A percentile compares a stretch with the other conserved stretches of the same genome.
Evolutionary conservation across 2,329 filamentous ascomycete species (phyloP).

Genomic region (Teratosphaeria viscida): DNA sequence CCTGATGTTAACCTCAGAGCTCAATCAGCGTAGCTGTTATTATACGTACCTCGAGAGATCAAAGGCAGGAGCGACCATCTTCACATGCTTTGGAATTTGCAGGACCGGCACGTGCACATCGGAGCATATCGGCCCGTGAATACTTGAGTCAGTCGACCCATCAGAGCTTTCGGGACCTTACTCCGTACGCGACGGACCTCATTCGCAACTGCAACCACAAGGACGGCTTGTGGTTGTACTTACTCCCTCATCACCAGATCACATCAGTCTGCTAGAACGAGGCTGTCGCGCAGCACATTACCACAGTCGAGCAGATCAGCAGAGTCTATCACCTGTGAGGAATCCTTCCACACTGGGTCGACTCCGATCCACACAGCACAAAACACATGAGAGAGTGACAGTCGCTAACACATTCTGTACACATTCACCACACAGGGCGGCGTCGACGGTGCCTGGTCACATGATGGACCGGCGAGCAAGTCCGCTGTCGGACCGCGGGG

Average conservation of each 20-base stretch:
- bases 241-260: neutral
- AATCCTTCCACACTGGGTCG: constrained; percentile 16
- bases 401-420: constrained; percentile 17
- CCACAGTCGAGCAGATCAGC: neutral
- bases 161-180: neutral
- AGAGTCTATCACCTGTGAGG: constrained; percentile 3
- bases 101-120: neutral
- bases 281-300: neutral
- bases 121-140: neutral
- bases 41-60: neutral
- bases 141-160: neutral
- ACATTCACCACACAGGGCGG: constrained; percentile 14
- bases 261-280: neutral
- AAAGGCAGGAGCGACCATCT: neutral
- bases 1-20: neutral
- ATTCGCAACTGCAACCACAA: neutral
- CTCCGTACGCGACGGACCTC: neutral
- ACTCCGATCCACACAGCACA: constrained; percentile 9
- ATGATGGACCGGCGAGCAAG: constrained; percentile 43
- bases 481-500: constrained; percentile 81
- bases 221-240: neutral
- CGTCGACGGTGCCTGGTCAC: constrained; percentile 10
- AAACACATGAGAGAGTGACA: constrained; percentile 6
- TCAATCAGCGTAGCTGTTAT: neutral
- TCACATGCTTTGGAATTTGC: neutral